phyloP scores from a whole-genome alignment of 495 filamentous ascomycete species.

The Lophium mytilinum region DNA sequence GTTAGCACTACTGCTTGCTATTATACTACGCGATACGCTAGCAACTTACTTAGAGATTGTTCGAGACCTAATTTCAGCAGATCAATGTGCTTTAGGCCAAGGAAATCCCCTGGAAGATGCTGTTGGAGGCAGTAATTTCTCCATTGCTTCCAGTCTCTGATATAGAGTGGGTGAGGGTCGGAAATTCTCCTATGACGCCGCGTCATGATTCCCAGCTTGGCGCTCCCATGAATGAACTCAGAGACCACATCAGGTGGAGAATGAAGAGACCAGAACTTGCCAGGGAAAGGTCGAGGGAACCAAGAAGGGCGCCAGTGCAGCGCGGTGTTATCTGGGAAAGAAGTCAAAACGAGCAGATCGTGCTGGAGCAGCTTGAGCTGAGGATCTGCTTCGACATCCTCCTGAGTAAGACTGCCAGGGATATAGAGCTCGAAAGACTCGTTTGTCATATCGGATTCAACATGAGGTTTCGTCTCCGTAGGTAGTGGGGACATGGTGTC shows the following conservation, averaged over 20 bases:
- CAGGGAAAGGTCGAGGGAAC: background rate
- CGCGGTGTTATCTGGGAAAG: slow-evolving; percentile 9
- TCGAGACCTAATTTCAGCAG: slow-evolving; percentile 1
- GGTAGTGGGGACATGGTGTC: no score
- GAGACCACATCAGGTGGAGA: slow-evolving; percentile 12
- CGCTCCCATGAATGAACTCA: background rate
- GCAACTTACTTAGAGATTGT: background rate
- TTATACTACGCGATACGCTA: background rate
- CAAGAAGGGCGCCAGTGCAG: slow-evolving; percentile 11
- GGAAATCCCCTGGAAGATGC: slow-evolving; percentile 11
- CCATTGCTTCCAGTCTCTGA: slow-evolving; percentile 9
- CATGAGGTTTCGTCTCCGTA: no score
- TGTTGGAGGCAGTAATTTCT: slow-evolving; percentile 4
- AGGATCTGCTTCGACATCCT: no score
- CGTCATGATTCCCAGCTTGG: background rate
- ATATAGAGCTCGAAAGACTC: no score
- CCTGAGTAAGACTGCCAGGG: no score
- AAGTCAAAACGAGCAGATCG: slow-evolving; percentile 10
- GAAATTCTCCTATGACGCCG: background rate
- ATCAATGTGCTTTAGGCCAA: slow-evolving; percentile 4
- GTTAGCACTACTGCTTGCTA: background rate
- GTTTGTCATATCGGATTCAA: no score
- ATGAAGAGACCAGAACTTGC: slow-evolving; percentile 5
- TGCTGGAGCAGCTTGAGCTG: background rate
- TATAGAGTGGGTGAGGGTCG: slow-evolving; percentile 2